Evolutionary conservation across 2,329 filamentous ascomycete species (phyloP).

Genomic region (Botrytis sinoallii): DNA sequence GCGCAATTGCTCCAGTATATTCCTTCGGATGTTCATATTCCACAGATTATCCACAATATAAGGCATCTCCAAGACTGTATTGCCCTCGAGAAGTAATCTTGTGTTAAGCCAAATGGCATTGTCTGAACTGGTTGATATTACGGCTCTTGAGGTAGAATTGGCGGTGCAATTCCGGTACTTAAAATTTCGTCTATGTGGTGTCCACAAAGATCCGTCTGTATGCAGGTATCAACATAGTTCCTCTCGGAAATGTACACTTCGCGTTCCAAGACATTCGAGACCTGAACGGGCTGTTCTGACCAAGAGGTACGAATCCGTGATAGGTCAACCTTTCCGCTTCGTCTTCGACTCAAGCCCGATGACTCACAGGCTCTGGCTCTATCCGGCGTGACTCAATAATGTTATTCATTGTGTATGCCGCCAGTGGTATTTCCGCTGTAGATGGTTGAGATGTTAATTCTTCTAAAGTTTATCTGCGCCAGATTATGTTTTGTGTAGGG

Average conservation of each 20-base stretch:
- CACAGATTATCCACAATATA: neutral
- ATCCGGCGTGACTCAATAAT: neutral
- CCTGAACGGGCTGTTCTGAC: neutral
- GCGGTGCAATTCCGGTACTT: neutral
- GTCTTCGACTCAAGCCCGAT: neutral
- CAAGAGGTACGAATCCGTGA: neutral
- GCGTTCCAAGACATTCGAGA: neutral
- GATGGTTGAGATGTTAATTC: neutral
- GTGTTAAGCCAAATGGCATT: neutral
- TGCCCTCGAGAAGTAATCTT: neutral
- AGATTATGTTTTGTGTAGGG: neutral
- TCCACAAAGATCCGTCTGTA: neutral
- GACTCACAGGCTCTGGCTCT: neutral
- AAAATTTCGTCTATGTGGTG: neutral
- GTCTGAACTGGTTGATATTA: neutral
- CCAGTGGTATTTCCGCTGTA: neutral
- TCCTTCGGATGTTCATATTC: neutral
- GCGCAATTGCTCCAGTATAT: neutral
- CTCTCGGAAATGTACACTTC: neutral
- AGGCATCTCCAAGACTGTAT: neutral
- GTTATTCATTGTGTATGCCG: neutral
- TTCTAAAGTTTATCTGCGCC: neutral
- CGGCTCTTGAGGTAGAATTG: neutral
- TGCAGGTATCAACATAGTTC: neutral
- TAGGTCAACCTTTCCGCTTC: neutral